Base-by-base conservation (phyloP, 768 basidiomycete genomes). In the Suillus discolor region DNA sequence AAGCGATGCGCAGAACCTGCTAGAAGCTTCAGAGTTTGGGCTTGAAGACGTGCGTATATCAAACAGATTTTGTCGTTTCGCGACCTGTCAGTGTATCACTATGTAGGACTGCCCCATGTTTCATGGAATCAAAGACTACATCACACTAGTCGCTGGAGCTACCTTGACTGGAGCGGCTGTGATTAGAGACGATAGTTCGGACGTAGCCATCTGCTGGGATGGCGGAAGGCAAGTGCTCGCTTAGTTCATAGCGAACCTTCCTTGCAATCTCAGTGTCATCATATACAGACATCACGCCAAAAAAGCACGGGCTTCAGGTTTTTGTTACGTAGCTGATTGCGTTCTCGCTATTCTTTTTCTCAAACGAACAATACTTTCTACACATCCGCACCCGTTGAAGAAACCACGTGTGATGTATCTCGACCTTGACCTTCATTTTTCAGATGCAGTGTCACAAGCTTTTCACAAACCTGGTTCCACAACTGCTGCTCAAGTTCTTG, bases 301-400 rank as follows among this genome's bases (percentile, higher is more conserved):
- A 61, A 90, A 93, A 73, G 83, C 86, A 0, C 82, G 80, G 51
- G 95, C 95, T 0, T 87, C 92, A 4, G 96, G 96, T 0, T 99
- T 93, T 77, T 99, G 96, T 80, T 99, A 97, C 73, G 91, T 98
- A 25, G 92, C 94, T 2, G 96, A 98, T 73, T 89, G 91, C 63
- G 85, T 95, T 12, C 84, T 98, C 1, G 90, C 90, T 0, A 88
- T 97, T 65, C 84, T 96, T 64, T 80, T 84, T 5, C 83, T 97
- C 51, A 88, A 85, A 68, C 82, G 82, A 23, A 66, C 78, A 6
- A 68, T 71, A 1, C 68, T 73, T 61, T 62, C 42, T 54, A 28
- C 62, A 23, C 34, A 71, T n/a, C 51, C 73, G 20, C 34, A 71
- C 20, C 51, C 73, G 20, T 60, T 66, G 38, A 73, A 77, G 63